A percentile compares a stretch with the other conserved stretches of the same genome.
These are phyloP conservation scores for Xylaria bambusicola DNA, from an alignment of 495 filamentous ascomycete species.

Conservation along the genomic window DNA sequence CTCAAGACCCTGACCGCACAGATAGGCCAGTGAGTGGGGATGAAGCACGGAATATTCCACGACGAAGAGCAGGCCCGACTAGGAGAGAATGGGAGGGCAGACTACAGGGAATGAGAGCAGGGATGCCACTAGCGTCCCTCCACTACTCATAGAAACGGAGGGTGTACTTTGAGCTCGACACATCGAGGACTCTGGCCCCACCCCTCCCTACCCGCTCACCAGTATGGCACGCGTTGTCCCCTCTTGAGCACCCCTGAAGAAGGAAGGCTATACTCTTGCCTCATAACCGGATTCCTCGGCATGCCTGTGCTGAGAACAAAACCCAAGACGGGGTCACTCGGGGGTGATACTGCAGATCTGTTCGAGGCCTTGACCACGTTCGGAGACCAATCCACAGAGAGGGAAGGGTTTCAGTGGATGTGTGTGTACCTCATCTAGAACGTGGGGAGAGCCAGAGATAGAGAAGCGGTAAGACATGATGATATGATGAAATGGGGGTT, in stretches of 20 bases:
- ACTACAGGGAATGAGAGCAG: constrained; percentile 14
- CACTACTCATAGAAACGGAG: constrained; percentile 6
- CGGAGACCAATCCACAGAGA: not conserved
- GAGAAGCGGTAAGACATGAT: constrained; percentile 2
- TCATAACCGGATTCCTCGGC: constrained; percentile 8
- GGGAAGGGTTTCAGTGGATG: constrained; percentile 2
- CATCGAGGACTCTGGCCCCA: constrained; percentile 12
- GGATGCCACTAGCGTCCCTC: constrained; percentile 16
- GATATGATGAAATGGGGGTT: constrained; percentile 2
- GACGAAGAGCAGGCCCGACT: constrained; percentile 12
- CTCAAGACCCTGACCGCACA: constrained; percentile 7
- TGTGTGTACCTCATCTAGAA: constrained; percentile 11
- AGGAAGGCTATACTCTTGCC: not conserved
- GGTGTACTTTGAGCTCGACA: constrained; percentile 18
- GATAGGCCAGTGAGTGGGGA: constrained; percentile 11
- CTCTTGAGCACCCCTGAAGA: constrained; percentile 9
- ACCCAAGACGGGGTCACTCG: not conserved
- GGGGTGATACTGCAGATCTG: not conserved
- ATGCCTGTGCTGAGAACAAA: constrained; percentile 4
- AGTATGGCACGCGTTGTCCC: not conserved
- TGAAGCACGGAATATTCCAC: constrained; percentile 22
- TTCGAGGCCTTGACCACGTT: not conserved
- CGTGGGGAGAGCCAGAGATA: not conserved
- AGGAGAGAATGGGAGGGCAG: constrained; percentile 3
- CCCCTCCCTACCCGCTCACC: too few species aligned